A percentile compares a stretch with the other conserved stretches of the same genome.
Conservation (phyloP, 495 filamentous ascomycete species). For the Penicillium mononematosum region DNA sequence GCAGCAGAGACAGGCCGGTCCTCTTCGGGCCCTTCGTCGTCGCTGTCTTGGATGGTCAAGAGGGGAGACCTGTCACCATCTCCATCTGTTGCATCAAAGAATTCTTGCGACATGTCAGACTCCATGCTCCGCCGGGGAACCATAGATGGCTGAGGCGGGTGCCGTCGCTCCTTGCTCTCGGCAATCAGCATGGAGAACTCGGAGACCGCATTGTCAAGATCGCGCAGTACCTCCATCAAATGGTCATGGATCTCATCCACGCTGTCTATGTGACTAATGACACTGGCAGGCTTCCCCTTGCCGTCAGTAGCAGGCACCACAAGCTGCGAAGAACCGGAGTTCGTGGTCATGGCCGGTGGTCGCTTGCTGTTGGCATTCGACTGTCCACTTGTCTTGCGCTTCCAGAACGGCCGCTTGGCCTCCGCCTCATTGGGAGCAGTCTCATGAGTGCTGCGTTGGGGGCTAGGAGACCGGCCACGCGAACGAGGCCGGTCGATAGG, state of each 20-base stretch:
- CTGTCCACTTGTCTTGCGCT: slow-evolving; percentile 68
- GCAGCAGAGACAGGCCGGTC: slow-evolving; percentile 27
- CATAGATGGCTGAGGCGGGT: slow-evolving; percentile 48
- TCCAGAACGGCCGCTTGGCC: slow-evolving; percentile 73
- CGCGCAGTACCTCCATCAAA: slow-evolving; percentile 72
- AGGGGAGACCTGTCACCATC: slow-evolving; percentile 61
- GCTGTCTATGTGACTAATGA: slow-evolving; percentile 45
- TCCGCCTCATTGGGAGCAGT: slow-evolving; percentile 38
- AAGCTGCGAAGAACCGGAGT: slow-evolving; percentile 52
- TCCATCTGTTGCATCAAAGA: slow-evolving; percentile 86
- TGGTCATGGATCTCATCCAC: slow-evolving; percentile 69
- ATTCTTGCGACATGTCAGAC: slow-evolving; percentile 79
- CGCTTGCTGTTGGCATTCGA: slow-evolving; percentile 29
- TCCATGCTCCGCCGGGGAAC: slow-evolving; percentile 75
- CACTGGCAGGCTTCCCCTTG: slow-evolving; percentile 37
- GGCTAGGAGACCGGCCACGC: slow-evolving; percentile 43
- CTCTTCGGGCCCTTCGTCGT: slow-evolving; percentile 43
- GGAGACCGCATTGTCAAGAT: slow-evolving; percentile 76
- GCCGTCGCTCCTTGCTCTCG: slow-evolving; percentile 75
- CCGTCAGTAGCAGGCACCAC: slow-evolving; percentile 47
- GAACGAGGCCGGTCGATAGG: slow-evolving; percentile 22
- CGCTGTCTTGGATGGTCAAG: slow-evolving; percentile 68
- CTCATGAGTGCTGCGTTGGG: slow-evolving; percentile 29
- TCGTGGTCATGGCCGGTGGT: slow-evolving; percentile 36
- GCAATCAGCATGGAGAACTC: slow-evolving; percentile 76